phyloP scores from a whole-genome alignment of 2,329 filamentous ascomycete species.

The Sclerotinia trifoliorum region DNA sequence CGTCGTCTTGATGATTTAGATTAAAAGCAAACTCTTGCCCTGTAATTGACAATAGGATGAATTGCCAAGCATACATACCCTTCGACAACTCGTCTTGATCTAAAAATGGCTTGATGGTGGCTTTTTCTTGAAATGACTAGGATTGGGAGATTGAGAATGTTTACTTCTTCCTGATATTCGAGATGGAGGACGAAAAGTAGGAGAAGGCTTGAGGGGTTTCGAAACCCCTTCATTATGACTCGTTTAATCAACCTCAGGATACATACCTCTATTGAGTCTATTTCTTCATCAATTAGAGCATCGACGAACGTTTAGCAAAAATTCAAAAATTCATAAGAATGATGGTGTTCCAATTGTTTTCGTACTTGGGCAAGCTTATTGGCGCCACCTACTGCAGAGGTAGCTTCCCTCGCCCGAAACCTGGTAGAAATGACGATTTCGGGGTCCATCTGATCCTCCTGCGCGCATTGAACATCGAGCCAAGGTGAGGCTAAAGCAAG shows the following conservation, averaged over 20 bases:
- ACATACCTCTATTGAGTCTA: not conserved
- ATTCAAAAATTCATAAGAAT: not conserved
- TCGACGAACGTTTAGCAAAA: not conserved
- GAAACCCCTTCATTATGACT: constrained; percentile 4
- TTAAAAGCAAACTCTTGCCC: not conserved
- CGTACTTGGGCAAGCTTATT: constrained; percentile 4
- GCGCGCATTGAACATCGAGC: constrained; percentile 13
- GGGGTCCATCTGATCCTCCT: constrained; percentile 20
- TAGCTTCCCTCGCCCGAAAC: constrained; percentile 1
- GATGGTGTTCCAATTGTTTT: constrained; percentile 10
- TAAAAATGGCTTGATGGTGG: constrained; percentile 18
- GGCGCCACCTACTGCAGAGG: constrained; percentile 15
- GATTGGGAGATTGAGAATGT: constrained; percentile 11
- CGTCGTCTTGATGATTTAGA: not conserved
- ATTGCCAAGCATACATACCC: constrained; percentile 3
- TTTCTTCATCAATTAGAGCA: not conserved
- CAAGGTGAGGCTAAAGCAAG: constrained; percentile 9
- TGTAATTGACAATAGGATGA: not conserved
- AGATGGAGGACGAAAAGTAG: not conserved
- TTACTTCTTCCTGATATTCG: constrained; percentile 1
- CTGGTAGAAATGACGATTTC: constrained; percentile 19
- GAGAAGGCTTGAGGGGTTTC: not conserved
- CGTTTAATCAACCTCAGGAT: not conserved
- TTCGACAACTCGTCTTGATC: constrained; percentile 17
- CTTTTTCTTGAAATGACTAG: constrained; percentile 11